Percentiles rank a stretch among this genome's conserved stretches.
These are phyloP conservation scores for Wickerhamomyces kurtzmanii DNA, from an alignment of 805 yeast species.

Conservation along the genomic window DNA sequence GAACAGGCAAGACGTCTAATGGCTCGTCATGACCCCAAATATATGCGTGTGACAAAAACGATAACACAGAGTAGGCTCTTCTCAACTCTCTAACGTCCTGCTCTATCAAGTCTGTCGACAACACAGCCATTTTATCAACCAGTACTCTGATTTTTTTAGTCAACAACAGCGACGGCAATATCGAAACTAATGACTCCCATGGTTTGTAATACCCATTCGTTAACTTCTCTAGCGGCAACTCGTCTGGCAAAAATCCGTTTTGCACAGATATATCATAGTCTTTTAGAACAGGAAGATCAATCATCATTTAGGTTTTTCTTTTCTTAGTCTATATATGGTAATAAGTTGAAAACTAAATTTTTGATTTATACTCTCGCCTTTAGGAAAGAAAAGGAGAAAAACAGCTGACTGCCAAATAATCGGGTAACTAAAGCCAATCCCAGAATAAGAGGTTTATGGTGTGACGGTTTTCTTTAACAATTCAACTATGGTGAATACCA, in stretches of 20 bases:
- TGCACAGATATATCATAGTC: conserved; percentile 63
- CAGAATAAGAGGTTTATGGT: no score
- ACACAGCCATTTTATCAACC: conserved; percentile 57
- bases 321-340: no score
- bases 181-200: conserved; percentile 67
- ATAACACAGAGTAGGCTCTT: conserved; percentile 72
- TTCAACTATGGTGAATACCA: no score
- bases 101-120: conserved; percentile 34
- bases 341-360: no score
- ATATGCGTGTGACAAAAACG: conserved; percentile 81
- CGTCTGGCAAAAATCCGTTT: conserved; percentile 74
- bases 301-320: no score
- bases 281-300: conserved; percentile 36
- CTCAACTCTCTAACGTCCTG: conserved; percentile 42
- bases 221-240: conserved; percentile 49
- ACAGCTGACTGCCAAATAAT: no score
- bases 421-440: no score
- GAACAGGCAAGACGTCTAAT: conserved; percentile 51
- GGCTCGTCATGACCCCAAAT: conserved; percentile 76
- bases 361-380: no score
- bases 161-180: conserved; percentile 65
- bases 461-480: no score
- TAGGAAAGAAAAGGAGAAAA: no score
- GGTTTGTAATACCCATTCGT: conserved; percentile 55
- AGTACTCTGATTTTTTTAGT: conserved; percentile 48